A percentile compares a stretch with the other conserved stretches of the same genome.
Evolutionary conservation across 2,329 filamentous ascomycete species (phyloP).

Genomic region (Colletotrichum sp.): DNA sequence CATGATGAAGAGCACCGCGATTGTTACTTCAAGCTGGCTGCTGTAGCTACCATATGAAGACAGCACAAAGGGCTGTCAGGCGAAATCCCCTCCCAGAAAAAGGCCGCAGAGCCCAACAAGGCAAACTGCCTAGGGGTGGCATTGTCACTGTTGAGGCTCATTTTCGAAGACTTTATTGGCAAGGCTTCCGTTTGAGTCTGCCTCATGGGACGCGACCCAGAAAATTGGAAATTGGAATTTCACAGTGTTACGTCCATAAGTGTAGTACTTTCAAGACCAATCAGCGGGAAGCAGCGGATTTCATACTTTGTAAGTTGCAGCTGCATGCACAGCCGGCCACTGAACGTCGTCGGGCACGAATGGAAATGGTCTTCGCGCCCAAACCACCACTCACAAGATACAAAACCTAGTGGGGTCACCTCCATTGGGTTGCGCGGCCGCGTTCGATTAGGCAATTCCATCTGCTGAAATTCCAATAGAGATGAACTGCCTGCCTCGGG

Average conservation of each 20-base stretch:
- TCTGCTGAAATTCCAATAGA: background rate
- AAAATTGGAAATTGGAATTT: background rate
- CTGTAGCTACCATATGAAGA: background rate
- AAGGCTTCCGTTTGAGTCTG: background rate
- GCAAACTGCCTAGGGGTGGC: background rate
- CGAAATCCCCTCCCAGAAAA: background rate
- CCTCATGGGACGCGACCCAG: background rate
- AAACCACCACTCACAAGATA: background rate
- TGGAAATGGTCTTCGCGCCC: background rate
- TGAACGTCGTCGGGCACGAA: background rate
- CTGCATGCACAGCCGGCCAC: background rate
- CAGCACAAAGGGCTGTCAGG: background rate
- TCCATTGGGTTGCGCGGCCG: background rate
- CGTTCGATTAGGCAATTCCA: slow-evolving; percentile 1
- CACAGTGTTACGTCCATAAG: background rate
- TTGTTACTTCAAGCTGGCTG: background rate
- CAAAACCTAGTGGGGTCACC: background rate
- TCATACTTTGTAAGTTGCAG: background rate
- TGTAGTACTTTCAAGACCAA: background rate
- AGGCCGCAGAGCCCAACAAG: background rate
- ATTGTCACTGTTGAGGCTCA: background rate
- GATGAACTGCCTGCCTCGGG: background rate
- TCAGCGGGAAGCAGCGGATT: background rate
- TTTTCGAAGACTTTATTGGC: background rate
- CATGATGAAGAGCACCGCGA: background rate